Conservation (phyloP, 2,329 filamentous ascomycete genomes). For the Lanzia echinophila region DNA sequence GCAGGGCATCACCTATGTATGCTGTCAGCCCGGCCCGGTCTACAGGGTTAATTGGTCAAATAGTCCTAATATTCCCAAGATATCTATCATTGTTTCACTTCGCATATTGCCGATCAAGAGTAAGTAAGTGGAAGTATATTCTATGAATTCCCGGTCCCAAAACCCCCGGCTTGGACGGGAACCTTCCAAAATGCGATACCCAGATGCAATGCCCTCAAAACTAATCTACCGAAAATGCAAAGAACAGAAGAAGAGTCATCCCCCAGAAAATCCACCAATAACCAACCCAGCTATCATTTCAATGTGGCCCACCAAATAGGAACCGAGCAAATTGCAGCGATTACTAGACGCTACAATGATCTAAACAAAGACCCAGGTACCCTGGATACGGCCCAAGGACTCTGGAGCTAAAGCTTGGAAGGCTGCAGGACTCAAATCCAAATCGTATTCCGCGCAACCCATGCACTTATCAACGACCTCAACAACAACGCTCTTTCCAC, state of each 20-base stretch:
- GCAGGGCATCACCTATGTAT: no score
- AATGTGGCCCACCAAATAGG: no score
- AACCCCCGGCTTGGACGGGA: neutral
- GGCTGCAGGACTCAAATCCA: slow-evolving; percentile 54
- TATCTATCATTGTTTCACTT: neutral
- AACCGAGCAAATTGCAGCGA: neutral
- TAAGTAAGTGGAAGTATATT: neutral
- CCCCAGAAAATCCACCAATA: no score
- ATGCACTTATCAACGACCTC: slow-evolving; percentile 69
- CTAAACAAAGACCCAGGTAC: slow-evolving; percentile 40
- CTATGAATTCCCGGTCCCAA: neutral
- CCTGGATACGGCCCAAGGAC: slow-evolving; percentile 36
- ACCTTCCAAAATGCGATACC: neutral
- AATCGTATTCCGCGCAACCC: slow-evolving; percentile 49
- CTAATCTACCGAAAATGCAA: neutral
- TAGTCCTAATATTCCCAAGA: neutral
- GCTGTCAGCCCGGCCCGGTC: no score
- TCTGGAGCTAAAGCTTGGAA: slow-evolving; percentile 47
- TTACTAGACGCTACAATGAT: neutral
- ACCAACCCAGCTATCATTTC: no score
- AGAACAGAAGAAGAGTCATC: neutral
- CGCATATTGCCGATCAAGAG: neutral
- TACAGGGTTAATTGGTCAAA: no score
- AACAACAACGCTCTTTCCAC: slow-evolving; percentile 52
- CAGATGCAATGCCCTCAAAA: neutral